Evolutionary conservation across 208 protist species (phyloP), one percentile per base, ranked within the genome.

Genomic region (Trypanosoma conorhini): DNA sequence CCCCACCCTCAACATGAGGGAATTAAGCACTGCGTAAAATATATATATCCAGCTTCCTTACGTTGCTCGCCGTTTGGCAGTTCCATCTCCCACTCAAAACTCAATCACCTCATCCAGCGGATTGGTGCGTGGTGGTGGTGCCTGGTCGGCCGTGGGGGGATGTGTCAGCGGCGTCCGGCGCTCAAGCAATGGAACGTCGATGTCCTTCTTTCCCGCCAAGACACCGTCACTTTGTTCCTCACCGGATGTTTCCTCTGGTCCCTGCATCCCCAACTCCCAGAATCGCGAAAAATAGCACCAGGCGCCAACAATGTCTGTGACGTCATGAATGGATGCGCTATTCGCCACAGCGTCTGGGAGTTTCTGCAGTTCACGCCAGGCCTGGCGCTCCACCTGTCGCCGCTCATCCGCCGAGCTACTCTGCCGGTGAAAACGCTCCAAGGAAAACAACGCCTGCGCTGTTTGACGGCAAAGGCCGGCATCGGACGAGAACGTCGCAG

Each of bases 181-280:
- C 65, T 69, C 57, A n/a, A 86, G 55, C 17, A 74, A n/a, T 1
- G 81, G 81, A 19, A 86, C 48, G 19, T 48, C 44, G 30, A 67
- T 59, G 21, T 61, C 24, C 8, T 31, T 42, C 62, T 35, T 9
- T 28, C 33, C 33, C 4, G 28, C 66, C 30, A 31, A 35, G 67
- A 58, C 40, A n/a, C 52, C 21, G 21, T 38, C 30, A 5, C 38
- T 59, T 26, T 59, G 28, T 15, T 35, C 26, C 19, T 3, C n/a
- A 13, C 31, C 8, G 10, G 17, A 3, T 15, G 22, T 31, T 35
- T 70, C 64, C 8, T 55, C 44, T 8, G 89, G 89, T 0, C 89
- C 89, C 19, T 83, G 73, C 67, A 95, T 62, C 5, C 86, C 86
- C 13, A 73, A 74, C 5, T 68, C 84, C 89, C 86, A 95, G 33